Conservation (phyloP, 2,329 filamentous ascomycete species). For the Alternaria metachromatica region DNA sequence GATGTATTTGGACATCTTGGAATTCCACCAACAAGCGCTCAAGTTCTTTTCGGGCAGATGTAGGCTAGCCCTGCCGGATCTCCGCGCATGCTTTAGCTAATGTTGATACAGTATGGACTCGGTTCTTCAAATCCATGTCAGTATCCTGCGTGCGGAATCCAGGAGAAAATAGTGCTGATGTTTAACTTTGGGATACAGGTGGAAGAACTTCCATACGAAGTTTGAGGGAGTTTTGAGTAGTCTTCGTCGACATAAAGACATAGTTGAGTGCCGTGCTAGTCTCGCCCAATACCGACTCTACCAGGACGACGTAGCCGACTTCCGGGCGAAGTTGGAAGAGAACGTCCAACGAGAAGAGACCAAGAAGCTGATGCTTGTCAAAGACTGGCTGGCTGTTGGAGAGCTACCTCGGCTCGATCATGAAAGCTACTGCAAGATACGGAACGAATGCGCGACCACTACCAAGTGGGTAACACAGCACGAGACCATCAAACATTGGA, state of each 20-base stretch:
- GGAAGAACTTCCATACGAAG: not conserved
- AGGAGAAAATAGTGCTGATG: too few relatives aligned
- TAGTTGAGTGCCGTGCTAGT: not conserved
- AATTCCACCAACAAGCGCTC: not conserved
- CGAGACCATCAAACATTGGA: not conserved
- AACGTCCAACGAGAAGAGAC: not conserved
- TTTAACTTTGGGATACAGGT: not conserved
- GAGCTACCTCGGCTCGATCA: accelerated
- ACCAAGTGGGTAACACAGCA: not conserved
- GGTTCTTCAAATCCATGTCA: not conserved
- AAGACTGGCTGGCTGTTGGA: not conserved
- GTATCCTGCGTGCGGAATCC: too few relatives aligned
- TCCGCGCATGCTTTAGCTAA: too few relatives aligned
- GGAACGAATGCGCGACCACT: not conserved
- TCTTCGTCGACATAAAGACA: not conserved
- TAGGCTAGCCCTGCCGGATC: not conserved
- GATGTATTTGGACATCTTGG: not conserved
- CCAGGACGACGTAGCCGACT: not conserved
- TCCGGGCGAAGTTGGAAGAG: not conserved
- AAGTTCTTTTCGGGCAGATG: not conserved
- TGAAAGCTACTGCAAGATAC: not conserved
- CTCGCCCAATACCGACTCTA: not conserved
- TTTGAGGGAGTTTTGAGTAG: not conserved
- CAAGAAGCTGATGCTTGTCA: not conserved
- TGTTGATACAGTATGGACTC: not conserved